Base-by-base conservation (phyloP, 345 rosid species). In the Gossypium arboreum region DNA sequence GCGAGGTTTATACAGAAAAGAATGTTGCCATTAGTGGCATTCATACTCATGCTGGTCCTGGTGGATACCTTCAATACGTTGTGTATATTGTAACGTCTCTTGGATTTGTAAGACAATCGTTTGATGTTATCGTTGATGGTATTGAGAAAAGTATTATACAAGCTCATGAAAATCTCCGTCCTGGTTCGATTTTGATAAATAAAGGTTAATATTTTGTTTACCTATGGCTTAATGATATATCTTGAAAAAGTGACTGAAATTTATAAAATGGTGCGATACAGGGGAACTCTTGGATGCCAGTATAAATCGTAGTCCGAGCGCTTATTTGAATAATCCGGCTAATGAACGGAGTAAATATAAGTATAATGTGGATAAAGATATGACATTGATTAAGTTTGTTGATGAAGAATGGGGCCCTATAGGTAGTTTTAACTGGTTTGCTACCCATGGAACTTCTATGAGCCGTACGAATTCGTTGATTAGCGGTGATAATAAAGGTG, bases 401-500 rank as follows among this genome's bases (percentile, higher is more conserved):
- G 89, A 88, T 76, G 81, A 79, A 74, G 72, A 84, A 68, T 82
- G 89, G 84, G 91, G 91, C 50, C 88, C 89, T 58, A 72, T 83
- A 22, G 94, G 90, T 58, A 85, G 91, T 78, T 88, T 90, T 78
- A 90, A 86, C 78, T 90, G 94, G 94, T 88, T 90, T 80, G 89
- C 94, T 61, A 88, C 94, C 56, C 94, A 90, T 79, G 94, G 94
- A 77, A 88, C 94, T 69, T 90, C 91, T 73, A 90, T 90, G 94
- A 83, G 91, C 45, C 86, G 88, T 50, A 84, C 89, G 45, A 90
- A 90, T 77, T 79, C 89, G 15, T 80, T 88, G 84, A 86, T 88
- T 60, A 90, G 94, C 71, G 94, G 94, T 47, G 94, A 90, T 78
- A 90, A 88, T 81, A 90, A 90, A 79, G 94, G 94, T 15, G 91